A percentile compares a stretch with the other conserved stretches of the same genome.
phyloP scores from a whole-genome alignment of 1,139 yeast genomes.

The Kodamaea arcana region DNA sequence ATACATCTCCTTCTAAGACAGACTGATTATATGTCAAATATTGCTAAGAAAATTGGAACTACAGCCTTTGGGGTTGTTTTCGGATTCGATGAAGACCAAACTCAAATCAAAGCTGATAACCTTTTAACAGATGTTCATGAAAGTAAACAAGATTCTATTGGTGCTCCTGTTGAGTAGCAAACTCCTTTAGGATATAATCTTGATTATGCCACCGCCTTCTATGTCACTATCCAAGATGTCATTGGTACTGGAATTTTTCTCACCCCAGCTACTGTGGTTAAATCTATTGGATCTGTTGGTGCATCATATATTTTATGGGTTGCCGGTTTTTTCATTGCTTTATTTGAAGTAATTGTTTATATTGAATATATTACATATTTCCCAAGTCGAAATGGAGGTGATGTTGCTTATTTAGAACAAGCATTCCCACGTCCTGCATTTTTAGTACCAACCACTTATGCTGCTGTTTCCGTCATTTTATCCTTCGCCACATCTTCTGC shows the following conservation, averaged over 20 bases:
- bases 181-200: constrained; percentile 39
- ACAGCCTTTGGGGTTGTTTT: constrained; percentile 6
- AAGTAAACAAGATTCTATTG: constrained; percentile 17
- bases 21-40: background rate
- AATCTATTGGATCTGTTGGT: constrained; percentile 39
- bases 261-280: constrained; percentile 34
- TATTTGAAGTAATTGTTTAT: constrained; percentile 31
- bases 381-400: constrained; percentile 37
- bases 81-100: constrained; percentile 8
- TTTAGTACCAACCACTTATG: constrained; percentile 38
- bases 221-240: constrained; percentile 36
- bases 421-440: constrained; percentile 38
- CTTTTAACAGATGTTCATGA: constrained; percentile 1
- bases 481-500: constrained; percentile 41
- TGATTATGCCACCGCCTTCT: constrained; percentile 28
- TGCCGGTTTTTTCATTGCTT: constrained; percentile 33
- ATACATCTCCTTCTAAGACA: background rate
- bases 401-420: constrained; percentile 42
- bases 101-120: constrained; percentile 3
- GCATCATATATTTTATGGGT: constrained; percentile 42
- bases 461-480: constrained; percentile 37
- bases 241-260: constrained; percentile 46
- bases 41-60: constrained; percentile 3
- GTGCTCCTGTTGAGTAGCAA: constrained; percentile 37
- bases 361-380: constrained; percentile 39